These are phyloP conservation scores for Bryopsis sp. DNA, from an alignment of 139 green algal genomes.

Conservation along the genomic window DNA sequence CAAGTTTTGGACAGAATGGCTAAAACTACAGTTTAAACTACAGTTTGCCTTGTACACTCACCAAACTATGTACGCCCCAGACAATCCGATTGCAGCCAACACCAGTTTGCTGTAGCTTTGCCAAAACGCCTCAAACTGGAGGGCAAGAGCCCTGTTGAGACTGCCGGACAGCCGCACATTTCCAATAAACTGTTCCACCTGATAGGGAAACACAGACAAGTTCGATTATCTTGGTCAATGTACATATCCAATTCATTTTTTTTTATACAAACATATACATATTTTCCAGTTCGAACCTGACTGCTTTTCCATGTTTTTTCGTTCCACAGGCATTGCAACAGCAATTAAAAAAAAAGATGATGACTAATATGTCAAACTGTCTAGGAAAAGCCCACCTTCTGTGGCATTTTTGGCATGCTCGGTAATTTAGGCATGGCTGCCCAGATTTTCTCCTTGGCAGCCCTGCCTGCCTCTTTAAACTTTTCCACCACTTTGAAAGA, in stretches of 20 bases:
- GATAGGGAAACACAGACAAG: neutral
- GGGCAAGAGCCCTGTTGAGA: neutral
- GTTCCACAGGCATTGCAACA: neutral
- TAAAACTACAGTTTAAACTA: neutral
- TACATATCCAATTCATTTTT: neutral
- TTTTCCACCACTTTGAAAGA: no score
- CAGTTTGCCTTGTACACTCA: neutral
- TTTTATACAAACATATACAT: neutral
- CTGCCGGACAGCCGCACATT: neutral
- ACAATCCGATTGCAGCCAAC: neutral
- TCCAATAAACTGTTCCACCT: neutral
- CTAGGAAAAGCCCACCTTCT: no score
- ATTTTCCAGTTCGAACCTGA: neutral
- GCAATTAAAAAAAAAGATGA: constrained; percentile 1
- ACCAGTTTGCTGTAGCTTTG: neutral
- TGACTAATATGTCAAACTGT: no score
- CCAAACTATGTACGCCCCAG: neutral
- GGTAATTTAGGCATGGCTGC: no score
- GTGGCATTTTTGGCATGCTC: no score
- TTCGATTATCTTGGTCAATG: neutral
- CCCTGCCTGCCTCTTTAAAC: no score
- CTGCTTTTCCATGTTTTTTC: neutral
- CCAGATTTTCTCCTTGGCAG: no score
- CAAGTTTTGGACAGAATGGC: neutral
- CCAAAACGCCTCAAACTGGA: neutral